Conservation (phyloP, 495 filamentous ascomycete species). For the Penicillium turbatum region DNA sequence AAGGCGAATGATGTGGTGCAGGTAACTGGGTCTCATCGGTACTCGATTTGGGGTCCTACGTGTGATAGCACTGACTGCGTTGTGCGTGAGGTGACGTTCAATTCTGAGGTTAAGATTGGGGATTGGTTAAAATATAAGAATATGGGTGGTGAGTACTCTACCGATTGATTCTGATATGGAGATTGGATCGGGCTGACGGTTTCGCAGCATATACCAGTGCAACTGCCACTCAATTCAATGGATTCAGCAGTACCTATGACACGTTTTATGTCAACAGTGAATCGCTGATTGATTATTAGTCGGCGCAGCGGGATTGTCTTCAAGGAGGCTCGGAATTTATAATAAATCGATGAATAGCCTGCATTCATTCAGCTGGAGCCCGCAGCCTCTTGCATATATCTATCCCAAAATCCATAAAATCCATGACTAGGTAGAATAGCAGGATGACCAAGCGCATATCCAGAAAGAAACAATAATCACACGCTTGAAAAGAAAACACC, state of each 20-base stretch:
- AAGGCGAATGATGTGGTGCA: not conserved
- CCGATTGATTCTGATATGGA: not conserved
- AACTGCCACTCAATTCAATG: slow-evolving; percentile 30
- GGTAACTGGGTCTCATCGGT: slow-evolving; percentile 9
- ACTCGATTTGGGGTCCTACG: slow-evolving; percentile 38
- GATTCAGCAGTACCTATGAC: slow-evolving; percentile 19
- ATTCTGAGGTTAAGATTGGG: slow-evolving; percentile 24
- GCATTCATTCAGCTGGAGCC: slow-evolving; percentile 12
- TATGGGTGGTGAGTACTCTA: slow-evolving; percentile 28
- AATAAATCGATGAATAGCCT: slow-evolving; percentile 8
- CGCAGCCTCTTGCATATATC: slow-evolving; percentile 7
- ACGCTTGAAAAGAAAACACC: slow-evolving; percentile 3
- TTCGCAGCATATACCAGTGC: slow-evolving; percentile 22
- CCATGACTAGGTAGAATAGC: slow-evolving; percentile 1
- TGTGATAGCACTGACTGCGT: slow-evolving; percentile 34
- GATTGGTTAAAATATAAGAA: slow-evolving; percentile 35
- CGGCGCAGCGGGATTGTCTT: not conserved
- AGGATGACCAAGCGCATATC: not conserved
- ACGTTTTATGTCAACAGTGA: slow-evolving; percentile 19
- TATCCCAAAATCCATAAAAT: slow-evolving; percentile 6
- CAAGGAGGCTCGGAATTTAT: not conserved
- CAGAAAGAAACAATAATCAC: not conserved
- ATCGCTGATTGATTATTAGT: slow-evolving; percentile 1
- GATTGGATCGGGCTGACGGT: not conserved
- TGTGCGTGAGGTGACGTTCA: slow-evolving; percentile 12